Base-by-base conservation (phyloP, 202 grass and related monocot species). In the Brachypodium distachyon region DNA sequence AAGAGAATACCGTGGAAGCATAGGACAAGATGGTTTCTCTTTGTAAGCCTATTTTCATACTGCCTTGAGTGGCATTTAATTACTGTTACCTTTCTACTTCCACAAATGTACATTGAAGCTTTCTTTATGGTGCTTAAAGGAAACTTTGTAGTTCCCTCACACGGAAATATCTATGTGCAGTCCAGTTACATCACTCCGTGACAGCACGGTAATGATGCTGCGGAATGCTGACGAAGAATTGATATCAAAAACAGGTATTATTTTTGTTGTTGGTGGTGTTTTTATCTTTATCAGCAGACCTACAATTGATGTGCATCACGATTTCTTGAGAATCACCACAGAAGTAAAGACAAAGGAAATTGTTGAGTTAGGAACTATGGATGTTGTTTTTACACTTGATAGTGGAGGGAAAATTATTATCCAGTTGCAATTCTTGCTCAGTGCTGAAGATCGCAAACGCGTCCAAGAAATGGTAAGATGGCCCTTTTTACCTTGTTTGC, bases 181-280 rank as follows among this genome's bases (percentile, higher is more conserved):
- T 63, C 94, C 94, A 19, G 81, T 97, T 64, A 85, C 82, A 26
- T 91, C 91, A 25, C 60, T 97, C 42, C 79, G 83, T 7, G 94
- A 97, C 58, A 84, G 80, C 67, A 76, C 94, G 62, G 68, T 88
- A 23, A 53, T 97, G 26, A 82, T 70, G 40, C 61, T 97, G 26
- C 86, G 85, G 22, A 74, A 82, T 16, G 79, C 46, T 38, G 86
- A 85, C 43, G 81, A 54, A 16, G 82, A 74, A 58, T 53, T 94
- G 41, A 61, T 97, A 74, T 84, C 84, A 16, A 76, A 67, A 77
- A 28, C 81, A 97, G 91, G 94, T 92, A n/a, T n/a, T n/a, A n/a
- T 13, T 76, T 69, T 68, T 68, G 49, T 23, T 3, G 1, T 50
- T 74, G 17, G 9, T 14, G 75, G 6, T n/a, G 69, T 19, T 37